These are phyloP conservation scores for Actinomortierella wolfii DNA, from an alignment of 371 early-diverging fungal genomes.

Conservation along the genomic window DNA sequence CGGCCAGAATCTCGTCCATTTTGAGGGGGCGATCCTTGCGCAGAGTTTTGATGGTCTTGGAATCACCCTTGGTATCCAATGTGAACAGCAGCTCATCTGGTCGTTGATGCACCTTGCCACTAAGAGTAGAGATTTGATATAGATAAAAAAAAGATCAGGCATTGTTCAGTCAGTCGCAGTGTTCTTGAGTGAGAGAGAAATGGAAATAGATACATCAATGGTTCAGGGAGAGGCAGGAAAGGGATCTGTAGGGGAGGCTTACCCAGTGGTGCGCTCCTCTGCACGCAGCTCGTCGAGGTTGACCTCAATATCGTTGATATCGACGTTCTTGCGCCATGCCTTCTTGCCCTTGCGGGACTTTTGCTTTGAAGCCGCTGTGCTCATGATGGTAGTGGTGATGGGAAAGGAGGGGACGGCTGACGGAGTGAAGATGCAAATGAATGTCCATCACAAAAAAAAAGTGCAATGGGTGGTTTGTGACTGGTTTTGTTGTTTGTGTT, in stretches of 20 bases:
- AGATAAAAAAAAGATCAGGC: neutral
- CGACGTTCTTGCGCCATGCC: slow-evolving; percentile 93
- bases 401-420: too few relatives aligned
- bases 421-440: too few relatives aligned
- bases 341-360: slow-evolving; percentile 86
- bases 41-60: slow-evolving; percentile 47
- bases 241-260: slow-evolving; percentile 15
- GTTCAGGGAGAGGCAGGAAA: neutral
- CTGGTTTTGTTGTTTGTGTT: too few relatives aligned
- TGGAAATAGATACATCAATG: too few relatives aligned
- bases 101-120: slow-evolving; percentile 59
- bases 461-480: neutral
- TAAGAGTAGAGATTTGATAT: too few relatives aligned
- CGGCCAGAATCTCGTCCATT: slow-evolving; percentile 81
- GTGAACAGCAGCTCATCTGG: slow-evolving; percentile 71
- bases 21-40: slow-evolving; percentile 62
- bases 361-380: slow-evolving; percentile 5
- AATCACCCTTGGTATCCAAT: slow-evolving; percentile 76
- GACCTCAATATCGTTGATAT: slow-evolving; percentile 78
- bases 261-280: slow-evolving; percentile 76
- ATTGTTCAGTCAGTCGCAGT: slow-evolving; percentile 1
- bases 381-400: too few relatives aligned
- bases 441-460: neutral
- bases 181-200: too few relatives aligned
- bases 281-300: slow-evolving; percentile 75